A percentile compares a stretch with the other conserved stretches of the same genome.
phyloP scores from a whole-genome alignment of 345 rosid species.

The Crucihimalaya himalaica region DNA sequence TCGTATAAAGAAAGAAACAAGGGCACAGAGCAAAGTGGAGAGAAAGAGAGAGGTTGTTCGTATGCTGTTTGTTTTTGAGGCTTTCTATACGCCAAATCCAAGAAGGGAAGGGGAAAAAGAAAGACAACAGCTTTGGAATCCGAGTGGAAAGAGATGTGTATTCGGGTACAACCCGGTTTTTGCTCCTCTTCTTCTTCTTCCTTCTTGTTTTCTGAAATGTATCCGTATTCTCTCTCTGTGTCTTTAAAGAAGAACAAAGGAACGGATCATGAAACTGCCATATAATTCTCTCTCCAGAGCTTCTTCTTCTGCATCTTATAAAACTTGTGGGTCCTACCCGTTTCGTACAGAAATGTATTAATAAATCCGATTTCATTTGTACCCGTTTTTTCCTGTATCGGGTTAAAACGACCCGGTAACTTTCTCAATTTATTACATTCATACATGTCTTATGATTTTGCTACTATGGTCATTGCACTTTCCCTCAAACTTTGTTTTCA shows the following conservation, averaged over 20 bases:
- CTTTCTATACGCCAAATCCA: constrained; percentile 28
- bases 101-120: constrained; percentile 17
- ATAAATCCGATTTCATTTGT: constrained; percentile 9
- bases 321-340: constrained; percentile 35
- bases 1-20: constrained; percentile 23
- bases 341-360: constrained; percentile 1
- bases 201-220: constrained; percentile 35
- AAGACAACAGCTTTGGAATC: constrained; percentile 28
- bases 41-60: constrained; percentile 29
- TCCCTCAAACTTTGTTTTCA: constrained; percentile 23
- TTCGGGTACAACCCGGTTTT: constrained; percentile 45
- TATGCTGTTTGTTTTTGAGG: constrained; percentile 16
- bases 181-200: constrained; percentile 27
- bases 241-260: constrained; percentile 6
- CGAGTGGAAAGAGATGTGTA: constrained; percentile 36
- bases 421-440: too few relatives aligned
- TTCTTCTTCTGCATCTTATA: neutral
- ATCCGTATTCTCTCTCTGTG: neutral
- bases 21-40: constrained; percentile 12
- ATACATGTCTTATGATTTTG: too few relatives aligned
- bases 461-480: too few relatives aligned
- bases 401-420: too few relatives aligned
- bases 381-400: too few relatives aligned
- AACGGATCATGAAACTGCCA: constrained; percentile 31
- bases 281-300: constrained; percentile 31